phyloP scores from a whole-genome alignment of 257 asterid species.

The Nicotiana benthamiana region DNA sequence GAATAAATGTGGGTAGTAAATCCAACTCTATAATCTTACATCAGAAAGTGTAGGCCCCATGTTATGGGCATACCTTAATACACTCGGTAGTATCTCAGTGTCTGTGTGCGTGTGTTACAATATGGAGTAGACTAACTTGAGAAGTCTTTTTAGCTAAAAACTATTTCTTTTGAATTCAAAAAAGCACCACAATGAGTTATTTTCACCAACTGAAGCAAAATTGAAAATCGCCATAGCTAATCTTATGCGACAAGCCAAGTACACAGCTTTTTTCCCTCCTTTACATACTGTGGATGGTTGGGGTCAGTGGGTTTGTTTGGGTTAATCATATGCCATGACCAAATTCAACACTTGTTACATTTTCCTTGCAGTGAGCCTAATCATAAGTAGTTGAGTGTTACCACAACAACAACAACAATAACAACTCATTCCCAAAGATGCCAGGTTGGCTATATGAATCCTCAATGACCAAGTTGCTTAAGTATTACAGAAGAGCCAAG shows the following conservation, averaged over 20 bases:
- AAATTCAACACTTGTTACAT: background rate
- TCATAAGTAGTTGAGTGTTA: background rate
- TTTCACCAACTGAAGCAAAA: background rate
- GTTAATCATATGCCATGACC: background rate
- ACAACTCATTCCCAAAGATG: background rate
- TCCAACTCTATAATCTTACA: background rate
- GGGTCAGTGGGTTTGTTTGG: background rate
- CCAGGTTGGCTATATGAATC: background rate
- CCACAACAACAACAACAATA: background rate
- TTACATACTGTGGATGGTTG: background rate
- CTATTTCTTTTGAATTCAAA: background rate
- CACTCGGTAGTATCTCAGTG: background rate
- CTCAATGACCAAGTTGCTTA: background rate
- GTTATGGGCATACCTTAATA: background rate
- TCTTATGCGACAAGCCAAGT: background rate
- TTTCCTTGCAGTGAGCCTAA: background rate
- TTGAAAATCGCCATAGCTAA: background rate
- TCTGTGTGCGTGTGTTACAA: background rate
- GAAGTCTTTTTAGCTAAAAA: background rate
- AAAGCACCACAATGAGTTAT: background rate
- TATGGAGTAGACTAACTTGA: background rate
- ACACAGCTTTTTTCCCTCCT: background rate
- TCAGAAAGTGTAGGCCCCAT: background rate
- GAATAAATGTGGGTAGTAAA: background rate
- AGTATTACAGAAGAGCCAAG: background rate